A percentile compares a stretch with the other conserved stretches of the same genome.
Conservation (phyloP, 805 yeast species). For the Candida parachauliodes region DNA sequence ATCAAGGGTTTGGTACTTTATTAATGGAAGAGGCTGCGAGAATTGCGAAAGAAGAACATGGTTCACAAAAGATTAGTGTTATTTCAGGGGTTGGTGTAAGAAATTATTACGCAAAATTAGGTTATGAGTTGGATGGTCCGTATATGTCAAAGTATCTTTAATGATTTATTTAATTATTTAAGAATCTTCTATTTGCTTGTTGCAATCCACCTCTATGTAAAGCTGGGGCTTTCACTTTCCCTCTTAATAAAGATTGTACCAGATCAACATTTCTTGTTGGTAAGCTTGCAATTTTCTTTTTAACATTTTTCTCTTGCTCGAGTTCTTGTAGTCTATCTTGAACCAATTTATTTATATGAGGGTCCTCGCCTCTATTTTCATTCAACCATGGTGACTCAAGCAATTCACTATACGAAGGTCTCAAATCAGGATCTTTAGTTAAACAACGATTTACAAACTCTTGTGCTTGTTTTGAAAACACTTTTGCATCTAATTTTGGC, state of each 20-base stretch:
- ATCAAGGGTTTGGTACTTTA: conserved; percentile 97
- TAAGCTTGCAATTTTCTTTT: conserved; percentile 4
- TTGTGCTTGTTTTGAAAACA: conserved; percentile 72
- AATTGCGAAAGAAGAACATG: conserved; percentile 93
- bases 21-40: conserved; percentile 98
- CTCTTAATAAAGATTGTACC: conserved; percentile 36
- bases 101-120: conserved; percentile 89
- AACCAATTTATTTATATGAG: conserved; percentile 29
- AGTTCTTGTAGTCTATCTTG: conserved; percentile 14
- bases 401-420: conserved; percentile 78
- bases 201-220: conserved; percentile 40
- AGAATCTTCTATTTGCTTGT: conserved; percentile 14
- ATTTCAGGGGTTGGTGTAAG: conserved; percentile 98
- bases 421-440: conserved; percentile 70
- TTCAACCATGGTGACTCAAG: conserved; percentile 82
- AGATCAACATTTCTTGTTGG: conserved; percentile 23
- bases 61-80: conserved; percentile 85
- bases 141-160: conserved; percentile 72
- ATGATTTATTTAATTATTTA: conserved; percentile 8
- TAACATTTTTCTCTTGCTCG: conserved; percentile 10
- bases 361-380: conserved; percentile 39
- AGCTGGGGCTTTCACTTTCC: conserved; percentile 42
- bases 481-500: conserved; percentile 66
- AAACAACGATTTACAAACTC: conserved; percentile 76
- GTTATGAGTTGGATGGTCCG: conserved; percentile 92